Conservation (phyloP, 176 grass and related monocot species). For the Rhynchospora pubera region DNA sequence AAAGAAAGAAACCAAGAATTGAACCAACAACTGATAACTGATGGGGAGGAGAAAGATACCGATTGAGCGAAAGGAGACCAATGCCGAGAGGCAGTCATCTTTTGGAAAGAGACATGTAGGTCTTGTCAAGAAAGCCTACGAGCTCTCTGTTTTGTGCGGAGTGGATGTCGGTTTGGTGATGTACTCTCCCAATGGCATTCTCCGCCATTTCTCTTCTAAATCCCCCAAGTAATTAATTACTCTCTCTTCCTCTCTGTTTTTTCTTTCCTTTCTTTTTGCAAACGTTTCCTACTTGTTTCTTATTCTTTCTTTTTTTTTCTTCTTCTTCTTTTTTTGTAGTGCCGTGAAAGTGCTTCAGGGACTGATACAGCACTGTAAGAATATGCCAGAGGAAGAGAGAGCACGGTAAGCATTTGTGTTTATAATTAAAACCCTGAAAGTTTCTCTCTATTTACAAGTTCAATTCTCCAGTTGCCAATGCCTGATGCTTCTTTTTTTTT, state of each 20-base stretch:
- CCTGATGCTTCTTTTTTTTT: too few species aligned
- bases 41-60: too few species aligned
- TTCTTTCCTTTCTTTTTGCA: not conserved
- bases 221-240: slow-evolving; percentile 23
- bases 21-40: too few species aligned
- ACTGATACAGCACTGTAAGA: not conserved
- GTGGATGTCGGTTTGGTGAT: slow-evolving; percentile 56
- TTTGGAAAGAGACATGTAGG: too few species aligned
- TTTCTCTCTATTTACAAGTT: not conserved
- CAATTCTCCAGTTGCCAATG: not conserved
- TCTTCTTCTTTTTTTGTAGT: too few species aligned
- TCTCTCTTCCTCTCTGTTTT: too few species aligned
- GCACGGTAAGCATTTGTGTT: not conserved
- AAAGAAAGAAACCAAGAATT: too few species aligned
- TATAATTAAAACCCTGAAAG: not conserved
- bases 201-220: slow-evolving; percentile 44
- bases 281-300: not conserved
- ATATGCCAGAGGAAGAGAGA: not conserved
- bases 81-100: too few species aligned
- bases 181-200: slow-evolving; percentile 45
- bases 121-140: not conserved
- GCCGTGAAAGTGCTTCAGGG: not conserved
- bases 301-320: too few species aligned
- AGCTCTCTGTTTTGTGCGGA: slow-evolving; percentile 61
- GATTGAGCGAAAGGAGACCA: too few species aligned